Conservation (phyloP, 768 basidiomycete species). For the Tricholoma saponaceum region DNA sequence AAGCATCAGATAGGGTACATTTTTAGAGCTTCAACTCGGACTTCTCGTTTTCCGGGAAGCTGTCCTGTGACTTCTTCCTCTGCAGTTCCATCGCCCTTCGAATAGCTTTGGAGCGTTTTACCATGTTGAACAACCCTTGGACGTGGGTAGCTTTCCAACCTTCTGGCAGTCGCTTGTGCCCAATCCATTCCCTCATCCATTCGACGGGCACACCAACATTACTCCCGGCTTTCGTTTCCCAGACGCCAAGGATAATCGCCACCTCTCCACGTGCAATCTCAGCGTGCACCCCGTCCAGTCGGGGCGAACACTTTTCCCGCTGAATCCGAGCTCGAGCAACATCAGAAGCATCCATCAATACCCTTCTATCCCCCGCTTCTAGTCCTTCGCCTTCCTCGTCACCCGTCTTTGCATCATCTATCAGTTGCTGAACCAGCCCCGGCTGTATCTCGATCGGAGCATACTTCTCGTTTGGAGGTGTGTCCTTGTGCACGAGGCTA, state of each 20-base stretch:
- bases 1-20: too few relatives aligned
- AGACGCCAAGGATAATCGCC: constrained; percentile 58
- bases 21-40: not conserved
- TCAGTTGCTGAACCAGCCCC: constrained; percentile 33
- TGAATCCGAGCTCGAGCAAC: constrained; percentile 49
- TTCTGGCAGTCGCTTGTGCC: constrained; percentile 47
- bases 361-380: constrained; percentile 15
- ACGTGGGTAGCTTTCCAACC: constrained; percentile 36
- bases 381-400: constrained; percentile 24
- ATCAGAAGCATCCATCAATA: constrained; percentile 33
- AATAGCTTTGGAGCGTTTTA: constrained; percentile 29
- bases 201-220: constrained; percentile 42
- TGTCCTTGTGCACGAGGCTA: constrained; percentile 52
- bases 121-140: constrained; percentile 32
- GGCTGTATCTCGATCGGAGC: constrained; percentile 39
- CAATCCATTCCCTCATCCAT: constrained; percentile 46
- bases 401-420: constrained; percentile 27
- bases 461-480: constrained; percentile 32
- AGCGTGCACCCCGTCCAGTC: constrained; percentile 42
- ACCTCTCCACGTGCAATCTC: constrained; percentile 69
- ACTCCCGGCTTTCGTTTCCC: constrained; percentile 33
- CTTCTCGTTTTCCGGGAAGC: not conserved
- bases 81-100: constrained; percentile 20
- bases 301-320: constrained; percentile 41
- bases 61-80: not conserved